Evolutionary conservation across 2,329 filamentous ascomycete species (phyloP).

Genomic region (Penicillium sp.): DNA sequence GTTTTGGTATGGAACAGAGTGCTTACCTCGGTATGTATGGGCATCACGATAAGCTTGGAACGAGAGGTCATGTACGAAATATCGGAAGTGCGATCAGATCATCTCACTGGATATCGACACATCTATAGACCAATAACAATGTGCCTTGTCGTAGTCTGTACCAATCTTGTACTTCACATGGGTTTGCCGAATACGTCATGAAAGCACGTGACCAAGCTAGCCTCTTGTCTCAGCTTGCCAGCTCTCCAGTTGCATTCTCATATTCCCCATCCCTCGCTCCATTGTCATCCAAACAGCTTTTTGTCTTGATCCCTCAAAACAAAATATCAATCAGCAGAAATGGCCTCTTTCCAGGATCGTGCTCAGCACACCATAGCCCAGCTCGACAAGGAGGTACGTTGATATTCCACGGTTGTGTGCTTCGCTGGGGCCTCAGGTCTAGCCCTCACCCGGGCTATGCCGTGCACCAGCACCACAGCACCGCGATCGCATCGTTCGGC

Average conservation of each 20-base stretch:
- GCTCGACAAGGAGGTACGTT: conserved; percentile 68
- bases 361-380: conserved; percentile 66
- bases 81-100: no score
- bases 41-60: no score
- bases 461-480: background rate
- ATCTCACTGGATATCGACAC: no score
- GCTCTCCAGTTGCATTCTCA: conserved; percentile 27
- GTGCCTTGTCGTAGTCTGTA: no score
- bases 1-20: background rate
- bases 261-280: conserved; percentile 24
- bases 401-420: conserved; percentile 20
- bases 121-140: no score
- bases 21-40: background rate
- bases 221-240: conserved; percentile 22
- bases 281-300: conserved; percentile 12
- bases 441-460: conserved; percentile 12
- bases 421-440: conserved; percentile 22
- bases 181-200: conserved; percentile 24
- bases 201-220: conserved; percentile 23
- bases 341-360: conserved; percentile 60
- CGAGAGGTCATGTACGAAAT: no score
- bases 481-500: background rate
- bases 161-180: background rate
- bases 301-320: conserved; percentile 6
- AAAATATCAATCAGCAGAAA: conserved; percentile 23